Percentiles rank a stretch among this genome's conserved stretches.
phyloP scores from a whole-genome alignment of 192 early-diverging fungal genomes.

The Entomortierella chlamydospora region DNA sequence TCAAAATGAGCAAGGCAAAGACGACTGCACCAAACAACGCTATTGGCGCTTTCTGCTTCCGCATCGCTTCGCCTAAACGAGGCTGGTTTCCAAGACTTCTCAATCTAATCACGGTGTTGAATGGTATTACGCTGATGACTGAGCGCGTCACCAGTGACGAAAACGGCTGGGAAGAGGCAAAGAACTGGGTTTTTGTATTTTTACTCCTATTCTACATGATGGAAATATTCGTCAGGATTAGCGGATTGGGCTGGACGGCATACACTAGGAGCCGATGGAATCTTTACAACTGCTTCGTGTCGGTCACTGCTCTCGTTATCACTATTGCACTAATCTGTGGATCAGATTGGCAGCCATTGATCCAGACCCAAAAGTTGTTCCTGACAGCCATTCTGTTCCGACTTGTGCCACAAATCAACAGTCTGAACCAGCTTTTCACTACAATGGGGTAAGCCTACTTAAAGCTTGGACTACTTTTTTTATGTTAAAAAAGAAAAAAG shows the following conservation, averaged over 20 bases:
- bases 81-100: slow-evolving; percentile 60
- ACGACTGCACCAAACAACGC: slow-evolving; percentile 44
- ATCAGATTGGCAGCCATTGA: slow-evolving; percentile 22
- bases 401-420: slow-evolving; percentile 66
- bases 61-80: slow-evolving; percentile 57
- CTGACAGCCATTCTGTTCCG: slow-evolving; percentile 67
- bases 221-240: slow-evolving; percentile 59
- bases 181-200: slow-evolving; percentile 56
- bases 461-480: background rate
- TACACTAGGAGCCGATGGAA: slow-evolving; percentile 66
- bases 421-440: slow-evolving; percentile 69
- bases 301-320: slow-evolving; percentile 59
- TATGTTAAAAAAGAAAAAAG: background rate
- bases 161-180: slow-evolving; percentile 36
- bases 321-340: slow-evolving; percentile 33
- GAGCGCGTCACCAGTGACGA: slow-evolving; percentile 27
- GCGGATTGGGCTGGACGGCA: slow-evolving; percentile 62
- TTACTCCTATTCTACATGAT: slow-evolving; percentile 61
- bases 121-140: slow-evolving; percentile 59
- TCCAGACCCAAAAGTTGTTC: slow-evolving; percentile 68
- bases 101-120: slow-evolving; percentile 57
- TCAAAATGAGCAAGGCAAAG: slow-evolving; percentile 63
- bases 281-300: slow-evolving; percentile 74
- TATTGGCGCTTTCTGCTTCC: slow-evolving; percentile 59
- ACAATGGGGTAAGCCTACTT: slow-evolving; percentile 64